phyloP scores from a whole-genome alignment of 2,329 filamentous ascomycete genomes.

The Delphinella strobiligena region DNA sequence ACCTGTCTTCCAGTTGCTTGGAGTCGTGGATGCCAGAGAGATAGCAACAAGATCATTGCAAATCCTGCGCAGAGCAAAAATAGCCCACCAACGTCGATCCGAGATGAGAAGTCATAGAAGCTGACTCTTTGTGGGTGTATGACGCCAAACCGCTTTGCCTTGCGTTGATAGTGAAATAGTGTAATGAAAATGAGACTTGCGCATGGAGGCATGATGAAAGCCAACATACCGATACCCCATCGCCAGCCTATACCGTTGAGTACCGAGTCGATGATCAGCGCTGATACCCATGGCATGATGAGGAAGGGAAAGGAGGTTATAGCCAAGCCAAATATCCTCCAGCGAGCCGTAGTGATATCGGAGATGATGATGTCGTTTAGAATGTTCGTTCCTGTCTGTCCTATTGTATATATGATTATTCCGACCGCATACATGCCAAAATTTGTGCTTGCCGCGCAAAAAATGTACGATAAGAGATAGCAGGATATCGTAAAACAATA shows the following conservation, averaged over 20 bases:
- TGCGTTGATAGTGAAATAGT: conserved; percentile 25
- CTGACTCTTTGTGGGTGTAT: conserved; percentile 16
- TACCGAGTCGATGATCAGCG: conserved; percentile 29
- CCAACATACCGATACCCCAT: conserved; percentile 34
- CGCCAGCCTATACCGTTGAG: conserved; percentile 31
- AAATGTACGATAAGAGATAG: conserved; percentile 27
- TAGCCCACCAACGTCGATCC: conserved; percentile 31
- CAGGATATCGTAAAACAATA: conserved; percentile 23
- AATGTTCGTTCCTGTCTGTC: conserved; percentile 27
- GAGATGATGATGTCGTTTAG: conserved; percentile 31
- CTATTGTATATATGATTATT: conserved; percentile 25
- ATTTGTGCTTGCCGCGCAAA: conserved; percentile 23
- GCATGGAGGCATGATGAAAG: conserved; percentile 29
- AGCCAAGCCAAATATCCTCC: conserved; percentile 27
- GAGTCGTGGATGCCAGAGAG: conserved; percentile 31
- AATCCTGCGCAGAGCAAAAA: conserved; percentile 38
- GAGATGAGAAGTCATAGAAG: conserved; percentile 25
- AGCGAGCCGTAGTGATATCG: conserved; percentile 29
- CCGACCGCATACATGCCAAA: conserved; percentile 27
- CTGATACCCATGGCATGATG: conserved; percentile 29
- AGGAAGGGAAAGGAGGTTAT: conserved; percentile 29
- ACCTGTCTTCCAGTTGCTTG: conserved; percentile 31
- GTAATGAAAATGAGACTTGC: conserved; percentile 25
- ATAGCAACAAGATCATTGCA: conserved; percentile 35
- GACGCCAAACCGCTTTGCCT: conserved; percentile 19